phyloP scores from a whole-genome alignment of 139 green algal species.

The Picochlorum sp. region DNA sequence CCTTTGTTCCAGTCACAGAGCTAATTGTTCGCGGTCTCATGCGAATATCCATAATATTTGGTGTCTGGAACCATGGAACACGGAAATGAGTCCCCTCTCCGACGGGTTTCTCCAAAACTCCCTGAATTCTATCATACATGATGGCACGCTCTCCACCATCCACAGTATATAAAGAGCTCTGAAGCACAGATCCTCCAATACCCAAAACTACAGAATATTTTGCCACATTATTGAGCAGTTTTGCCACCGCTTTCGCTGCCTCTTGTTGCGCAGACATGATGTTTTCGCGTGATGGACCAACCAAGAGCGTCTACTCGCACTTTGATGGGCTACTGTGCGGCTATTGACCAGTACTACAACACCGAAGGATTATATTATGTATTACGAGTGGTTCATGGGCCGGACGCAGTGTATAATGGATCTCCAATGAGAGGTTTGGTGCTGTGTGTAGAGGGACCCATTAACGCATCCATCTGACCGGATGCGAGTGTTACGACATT shows the following conservation, averaged over 20 bases:
- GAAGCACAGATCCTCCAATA: slow-evolving; percentile 54
- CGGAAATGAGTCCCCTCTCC: slow-evolving; percentile 91
- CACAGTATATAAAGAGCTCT: slow-evolving; percentile 88
- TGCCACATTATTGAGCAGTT: slow-evolving; percentile 65
- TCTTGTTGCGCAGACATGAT: slow-evolving; percentile 28
- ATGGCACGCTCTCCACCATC: slow-evolving; percentile 95
- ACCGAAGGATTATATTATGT: too few relatives aligned
- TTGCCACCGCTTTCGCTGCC: slow-evolving; percentile 35
- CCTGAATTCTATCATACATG: slow-evolving; percentile 92
- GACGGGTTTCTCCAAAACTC: slow-evolving; percentile 67
- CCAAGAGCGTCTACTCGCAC: too few relatives aligned
- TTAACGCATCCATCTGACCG: too few relatives aligned
- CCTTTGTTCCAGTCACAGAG: slow-evolving; percentile 97
- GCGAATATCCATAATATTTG: slow-evolving; percentile 93
- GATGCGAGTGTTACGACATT: too few relatives aligned
- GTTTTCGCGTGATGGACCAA: not conserved
- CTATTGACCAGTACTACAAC: too few relatives aligned
- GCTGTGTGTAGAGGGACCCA: too few relatives aligned
- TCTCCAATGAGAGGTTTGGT: too few relatives aligned
- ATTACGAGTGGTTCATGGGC: too few relatives aligned
- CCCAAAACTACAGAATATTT: slow-evolving; percentile 70
- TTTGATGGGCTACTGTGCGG: too few relatives aligned
- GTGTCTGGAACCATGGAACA: slow-evolving; percentile 77
- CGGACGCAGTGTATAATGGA: too few relatives aligned
- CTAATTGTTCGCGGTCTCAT: slow-evolving; percentile 85